phyloP scores from a whole-genome alignment of 805 yeast genomes.

The Yamadazyma phyllophila region DNA sequence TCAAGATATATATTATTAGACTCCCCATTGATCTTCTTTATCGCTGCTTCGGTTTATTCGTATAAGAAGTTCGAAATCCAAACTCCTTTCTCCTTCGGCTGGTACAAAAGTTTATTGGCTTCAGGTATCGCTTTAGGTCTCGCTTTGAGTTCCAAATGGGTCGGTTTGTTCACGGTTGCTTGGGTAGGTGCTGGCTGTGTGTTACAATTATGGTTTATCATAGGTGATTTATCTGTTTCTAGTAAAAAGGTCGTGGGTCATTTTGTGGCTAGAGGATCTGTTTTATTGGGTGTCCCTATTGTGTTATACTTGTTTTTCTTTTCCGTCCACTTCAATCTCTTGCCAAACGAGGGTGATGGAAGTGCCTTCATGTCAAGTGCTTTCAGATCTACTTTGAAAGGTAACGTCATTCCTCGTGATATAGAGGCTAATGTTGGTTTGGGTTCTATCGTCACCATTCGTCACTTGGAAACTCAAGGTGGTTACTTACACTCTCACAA shows the following conservation, averaged over 20 bases:
- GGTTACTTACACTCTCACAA: constrained; percentile 84
- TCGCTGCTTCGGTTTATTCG: constrained; percentile 66
- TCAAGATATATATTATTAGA: constrained; percentile 74
- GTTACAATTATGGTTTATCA: constrained; percentile 63
- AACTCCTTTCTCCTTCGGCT: constrained; percentile 54
- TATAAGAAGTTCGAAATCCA: constrained; percentile 65
- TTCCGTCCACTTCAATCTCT: constrained; percentile 58
- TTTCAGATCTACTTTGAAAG: constrained; percentile 62
- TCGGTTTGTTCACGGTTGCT: constrained; percentile 74
- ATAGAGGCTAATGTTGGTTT: constrained; percentile 70
- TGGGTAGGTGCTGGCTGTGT: constrained; percentile 69
- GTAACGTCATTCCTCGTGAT: constrained; percentile 56
- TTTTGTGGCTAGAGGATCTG: constrained; percentile 47
- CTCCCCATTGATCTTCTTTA: constrained; percentile 73
- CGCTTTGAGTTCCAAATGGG: constrained; percentile 79
- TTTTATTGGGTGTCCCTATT: constrained; percentile 59
- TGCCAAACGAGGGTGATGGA: constrained; percentile 67
- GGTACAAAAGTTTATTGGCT: constrained; percentile 61
- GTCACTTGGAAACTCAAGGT: constrained; percentile 69
- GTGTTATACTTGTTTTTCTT: constrained; percentile 57
- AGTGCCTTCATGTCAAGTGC: constrained; percentile 70
- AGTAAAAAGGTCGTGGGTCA: constrained; percentile 45
- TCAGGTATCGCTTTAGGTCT: constrained; percentile 71
- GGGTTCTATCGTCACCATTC: constrained; percentile 63
- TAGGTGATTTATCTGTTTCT: constrained; percentile 65